Conservation (phyloP, 495 filamentous ascomycete genomes). For the Barbatosphaeria neglecta region DNA sequence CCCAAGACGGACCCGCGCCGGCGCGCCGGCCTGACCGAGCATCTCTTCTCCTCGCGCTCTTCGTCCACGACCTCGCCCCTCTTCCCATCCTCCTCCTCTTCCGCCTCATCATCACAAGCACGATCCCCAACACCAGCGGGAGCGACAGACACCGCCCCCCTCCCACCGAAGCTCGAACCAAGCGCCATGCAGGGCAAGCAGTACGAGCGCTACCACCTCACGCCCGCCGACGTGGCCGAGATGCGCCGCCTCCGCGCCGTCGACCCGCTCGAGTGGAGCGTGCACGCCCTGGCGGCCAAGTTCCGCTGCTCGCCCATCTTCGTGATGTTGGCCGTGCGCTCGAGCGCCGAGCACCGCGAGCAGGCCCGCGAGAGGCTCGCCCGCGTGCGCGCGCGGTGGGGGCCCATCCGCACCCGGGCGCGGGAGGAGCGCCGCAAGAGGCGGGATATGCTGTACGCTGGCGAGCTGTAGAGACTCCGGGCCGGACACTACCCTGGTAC, state of each 20-base stretch:
- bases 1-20: slow-evolving; percentile 66
- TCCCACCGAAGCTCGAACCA: slow-evolving; percentile 43
- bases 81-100: neutral
- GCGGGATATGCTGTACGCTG: slow-evolving; percentile 43
- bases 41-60: slow-evolving; percentile 13
- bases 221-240: slow-evolving; percentile 59
- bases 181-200: slow-evolving; percentile 25
- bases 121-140: neutral
- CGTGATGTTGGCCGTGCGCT: slow-evolving; percentile 44
- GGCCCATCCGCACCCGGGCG: slow-evolving; percentile 54
- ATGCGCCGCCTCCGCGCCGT: slow-evolving; percentile 56
- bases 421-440: slow-evolving; percentile 63
- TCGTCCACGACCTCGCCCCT: slow-evolving; percentile 7
- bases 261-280: slow-evolving; percentile 65
- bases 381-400: slow-evolving; percentile 60
- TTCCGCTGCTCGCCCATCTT: slow-evolving; percentile 72
- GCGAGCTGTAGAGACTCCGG: slow-evolving; percentile 27
- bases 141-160: slow-evolving; percentile 21
- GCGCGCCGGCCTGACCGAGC: slow-evolving; percentile 28
- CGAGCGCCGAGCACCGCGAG: slow-evolving; percentile 23
- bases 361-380: slow-evolving; percentile 21
- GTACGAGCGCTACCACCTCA: slow-evolving; percentile 67
- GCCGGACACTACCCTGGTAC: neutral
- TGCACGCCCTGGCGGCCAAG: slow-evolving; percentile 53
- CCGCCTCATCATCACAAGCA: neutral